Base-by-base conservation (phyloP, 148 eudicot species). In the Camellia sinensis region DNA sequence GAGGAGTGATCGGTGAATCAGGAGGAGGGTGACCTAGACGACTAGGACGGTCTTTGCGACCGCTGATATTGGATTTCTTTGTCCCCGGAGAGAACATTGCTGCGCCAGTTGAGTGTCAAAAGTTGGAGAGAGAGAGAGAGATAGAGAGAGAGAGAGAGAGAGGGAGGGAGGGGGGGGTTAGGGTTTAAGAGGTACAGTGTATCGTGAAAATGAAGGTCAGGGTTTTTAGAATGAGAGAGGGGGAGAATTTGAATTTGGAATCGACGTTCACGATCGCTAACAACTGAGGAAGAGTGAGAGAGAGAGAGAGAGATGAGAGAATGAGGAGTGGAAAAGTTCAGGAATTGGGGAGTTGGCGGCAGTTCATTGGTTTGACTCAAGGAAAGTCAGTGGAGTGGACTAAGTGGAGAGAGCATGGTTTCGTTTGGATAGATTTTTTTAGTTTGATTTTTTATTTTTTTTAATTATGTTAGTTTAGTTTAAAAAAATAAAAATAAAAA, bases 11-110 rank as follows among this genome's bases (percentile, higher is more conserved):
- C 50, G 92, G 95, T 11, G 97, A 88, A 15, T 82, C 86, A 14
- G 80, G 54, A 3, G 67, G 7, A 17, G 70, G 22, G 18, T 54
- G 53, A 37, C 61, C 67, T 29, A 60, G 82, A n/a, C 43, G 52
- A 44, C 77, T 79, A 29, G 37, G 1, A 7, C 84, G 88, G 41
- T 79, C 85, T 70, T 88, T 90, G 17, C 82, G 76, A 37, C 75
- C 53, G 54, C 68, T 82, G 85, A 81, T 71, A 53, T 57, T 86
- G 29, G 92, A 80, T 60, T 86, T 89, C 89, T 80, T 87, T 61
- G 90, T 64, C 4, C 91, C 86, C 4, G 97, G 93, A 64, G 94
- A 87, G 79, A 92, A 92, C 97, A 92, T 92, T 67, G 45, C 81
- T 19, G 67, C 5, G 48, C 18, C 62, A 52, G 62, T 71, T n/a